A percentile compares a stretch with the other conserved stretches of the same genome.
Evolutionary conservation across 306 rosid species (phyloP).

Genomic region (Cucurbita maxima): DNA sequence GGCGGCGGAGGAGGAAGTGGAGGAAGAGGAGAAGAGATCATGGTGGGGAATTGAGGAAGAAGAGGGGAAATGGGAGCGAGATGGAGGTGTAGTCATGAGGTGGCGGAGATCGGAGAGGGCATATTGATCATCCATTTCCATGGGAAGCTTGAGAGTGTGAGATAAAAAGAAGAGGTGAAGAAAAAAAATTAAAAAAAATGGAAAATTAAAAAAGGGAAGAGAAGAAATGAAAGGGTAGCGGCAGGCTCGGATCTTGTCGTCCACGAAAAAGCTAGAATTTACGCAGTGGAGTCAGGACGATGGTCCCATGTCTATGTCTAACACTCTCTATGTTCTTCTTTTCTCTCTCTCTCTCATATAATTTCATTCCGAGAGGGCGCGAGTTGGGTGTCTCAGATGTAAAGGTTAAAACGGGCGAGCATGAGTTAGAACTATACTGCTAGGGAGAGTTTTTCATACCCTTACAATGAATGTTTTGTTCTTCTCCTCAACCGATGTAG

Average conservation of each 20-base stretch:
- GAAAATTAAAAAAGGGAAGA: not conserved
- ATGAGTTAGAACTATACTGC: too few species aligned
- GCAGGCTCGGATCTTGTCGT: constrained; percentile 18
- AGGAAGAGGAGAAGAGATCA: not conserved
- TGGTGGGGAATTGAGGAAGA: constrained; percentile 4
- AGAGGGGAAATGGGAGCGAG: not conserved
- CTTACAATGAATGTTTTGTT: too few species aligned
- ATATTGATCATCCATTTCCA: constrained; percentile 14
- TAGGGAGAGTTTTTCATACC: too few species aligned
- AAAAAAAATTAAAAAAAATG: not conserved
- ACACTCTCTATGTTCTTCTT: constrained; percentile 7
- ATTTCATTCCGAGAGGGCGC: too few species aligned
- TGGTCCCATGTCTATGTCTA: constrained; percentile 61
- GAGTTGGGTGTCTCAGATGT: too few species aligned
- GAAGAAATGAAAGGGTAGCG: not conserved
- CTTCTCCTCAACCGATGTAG: too few species aligned
- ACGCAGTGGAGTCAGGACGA: constrained; percentile 22
- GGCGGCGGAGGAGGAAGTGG: not conserved
- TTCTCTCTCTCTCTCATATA: not conserved
- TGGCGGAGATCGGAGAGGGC: constrained; percentile 9
- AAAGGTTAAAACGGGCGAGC: too few species aligned
- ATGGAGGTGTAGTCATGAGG: not conserved
- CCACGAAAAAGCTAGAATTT: constrained; percentile 17
- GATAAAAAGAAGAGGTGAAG: too few species aligned
- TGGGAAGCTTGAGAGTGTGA: not conserved